Base-by-base conservation (phyloP, 305 asterid species). In the Rubia tinctorum region DNA sequence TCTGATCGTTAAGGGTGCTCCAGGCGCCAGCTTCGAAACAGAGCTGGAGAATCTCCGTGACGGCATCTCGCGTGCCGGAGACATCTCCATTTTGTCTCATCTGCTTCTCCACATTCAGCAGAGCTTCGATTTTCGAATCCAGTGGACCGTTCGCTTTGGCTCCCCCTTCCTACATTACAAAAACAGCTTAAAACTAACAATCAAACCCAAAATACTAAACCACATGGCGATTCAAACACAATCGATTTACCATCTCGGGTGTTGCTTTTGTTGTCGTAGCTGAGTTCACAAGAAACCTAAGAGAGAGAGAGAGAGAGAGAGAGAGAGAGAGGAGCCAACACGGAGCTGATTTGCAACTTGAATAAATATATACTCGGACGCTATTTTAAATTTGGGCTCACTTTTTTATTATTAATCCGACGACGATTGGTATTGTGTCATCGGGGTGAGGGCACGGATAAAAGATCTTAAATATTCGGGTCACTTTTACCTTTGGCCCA, bases 51-150 rank as follows among this genome's bases (percentile, higher is more conserved):
- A 95, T 92, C 67, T 95, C 97, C 1, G 88, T 92, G 71, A 77
- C 99, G 11, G 99, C 96, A 82, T 89, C 90, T 30, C 93, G 83
- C 39, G 93, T 91, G 45, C 86, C 97, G n/a, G 85, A 89, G 27
- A 95, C 98, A 68, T 95, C 96, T 13, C 98, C 98, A 55, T 75
- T 84, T 76, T 89, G 98, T 72, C 99, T 80, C 97, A 88, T 91
- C 86, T 93, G 96, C 86, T 92, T 95, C 96, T 95, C 99, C 75
- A 86, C 96, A 66, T 88, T 95, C 81, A 92, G 86, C 73, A 92
- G 73, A 78, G 85, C 60, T 80, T 89, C 99, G n/a, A 95, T 91
- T 80, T 89, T 84, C 42, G 88, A 90, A 72, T 89, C 96, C 95
- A 95, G 78, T 84, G 81, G 78, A 60, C 80, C 86, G 45, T 43